phyloP scores from a whole-genome alignment of 768 basidiomycete genomes.

The Dacryopinax primogenitus region DNA sequence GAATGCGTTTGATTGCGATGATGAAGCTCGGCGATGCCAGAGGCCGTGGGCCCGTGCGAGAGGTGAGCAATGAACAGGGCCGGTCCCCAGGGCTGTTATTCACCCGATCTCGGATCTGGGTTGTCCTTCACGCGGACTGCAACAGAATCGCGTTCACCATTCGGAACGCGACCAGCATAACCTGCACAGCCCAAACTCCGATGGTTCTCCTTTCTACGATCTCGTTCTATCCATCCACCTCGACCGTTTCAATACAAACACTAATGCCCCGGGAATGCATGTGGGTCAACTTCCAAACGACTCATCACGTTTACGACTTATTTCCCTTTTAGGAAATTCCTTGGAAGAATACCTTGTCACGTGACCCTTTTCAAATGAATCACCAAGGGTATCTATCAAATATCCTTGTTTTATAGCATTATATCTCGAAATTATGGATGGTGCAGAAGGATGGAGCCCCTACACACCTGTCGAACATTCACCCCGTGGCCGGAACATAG shows the following conservation, averaged over 20 bases:
- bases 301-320: not conserved
- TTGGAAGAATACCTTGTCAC: not conserved
- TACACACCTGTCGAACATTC: too few relatives aligned
- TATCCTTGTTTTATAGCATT: too few relatives aligned
- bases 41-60: constrained; percentile 4
- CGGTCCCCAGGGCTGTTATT: constrained; percentile 9
- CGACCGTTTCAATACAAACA: not conserved
- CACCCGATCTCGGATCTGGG: constrained; percentile 4
- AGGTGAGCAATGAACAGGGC: constrained; percentile 5
- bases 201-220: not conserved
- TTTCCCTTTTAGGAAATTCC: constrained; percentile 6
- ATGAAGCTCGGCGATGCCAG: not conserved
- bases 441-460: too few relatives aligned
- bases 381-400: too few relatives aligned
- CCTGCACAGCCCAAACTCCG: not conserved
- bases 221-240: not conserved
- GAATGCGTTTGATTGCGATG: not conserved
- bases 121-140: constrained; percentile 2
- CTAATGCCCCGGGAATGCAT: not conserved
- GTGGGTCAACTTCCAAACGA: not conserved
- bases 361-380: not conserved
- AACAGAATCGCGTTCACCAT: constrained; percentile 7
- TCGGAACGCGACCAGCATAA: not conserved
- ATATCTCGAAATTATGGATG: too few relatives aligned
- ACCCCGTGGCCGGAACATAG: too few relatives aligned